Percentiles rank a stretch among this genome's conserved stretches.
These are phyloP conservation scores for Penicillium sclerotigenum DNA, from an alignment of 2,329 filamentous ascomycete species.

Conservation along the genomic window DNA sequence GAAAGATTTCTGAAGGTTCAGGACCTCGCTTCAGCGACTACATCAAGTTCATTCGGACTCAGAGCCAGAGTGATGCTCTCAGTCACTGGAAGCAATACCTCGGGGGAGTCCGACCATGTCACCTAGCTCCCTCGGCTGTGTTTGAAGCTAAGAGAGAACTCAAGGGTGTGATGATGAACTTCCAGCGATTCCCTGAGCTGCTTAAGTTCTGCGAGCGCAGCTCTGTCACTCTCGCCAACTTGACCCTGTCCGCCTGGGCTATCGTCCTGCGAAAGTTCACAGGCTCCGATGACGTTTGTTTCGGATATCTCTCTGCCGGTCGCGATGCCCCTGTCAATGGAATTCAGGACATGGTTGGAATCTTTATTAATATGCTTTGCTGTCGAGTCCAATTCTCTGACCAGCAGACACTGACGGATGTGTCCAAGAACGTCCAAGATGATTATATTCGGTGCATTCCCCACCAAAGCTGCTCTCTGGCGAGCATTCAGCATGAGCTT, in stretches of 20 bases:
- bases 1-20: constrained; percentile 23
- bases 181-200: constrained; percentile 30
- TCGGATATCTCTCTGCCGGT: constrained; percentile 42
- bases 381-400: constrained; percentile 45
- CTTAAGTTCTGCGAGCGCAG: constrained; percentile 33
- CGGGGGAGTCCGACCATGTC: constrained; percentile 31
- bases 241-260: constrained; percentile 41
- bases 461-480: constrained; percentile 51
- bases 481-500: constrained; percentile 46
- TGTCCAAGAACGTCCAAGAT: constrained; percentile 45
- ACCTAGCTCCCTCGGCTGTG: constrained; percentile 21
- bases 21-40: constrained; percentile 39
- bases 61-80: constrained; percentile 27
- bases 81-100: constrained; percentile 38
- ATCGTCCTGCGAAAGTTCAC: constrained; percentile 36
- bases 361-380: constrained; percentile 56
- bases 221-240: constrained; percentile 35
- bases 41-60: constrained; percentile 33
- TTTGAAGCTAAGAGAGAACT: constrained; percentile 20
- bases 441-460: constrained; percentile 48
- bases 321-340: constrained; percentile 46
- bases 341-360: constrained; percentile 48
- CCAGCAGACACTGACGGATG: constrained; percentile 37
- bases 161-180: constrained; percentile 28
- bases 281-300: constrained; percentile 39